Percentiles rank a stretch among this genome's conserved stretches.
These are phyloP conservation scores for Leptomonas pyrrhocoris DNA, from an alignment of 208 protist genomes.

Conservation along the genomic window DNA sequence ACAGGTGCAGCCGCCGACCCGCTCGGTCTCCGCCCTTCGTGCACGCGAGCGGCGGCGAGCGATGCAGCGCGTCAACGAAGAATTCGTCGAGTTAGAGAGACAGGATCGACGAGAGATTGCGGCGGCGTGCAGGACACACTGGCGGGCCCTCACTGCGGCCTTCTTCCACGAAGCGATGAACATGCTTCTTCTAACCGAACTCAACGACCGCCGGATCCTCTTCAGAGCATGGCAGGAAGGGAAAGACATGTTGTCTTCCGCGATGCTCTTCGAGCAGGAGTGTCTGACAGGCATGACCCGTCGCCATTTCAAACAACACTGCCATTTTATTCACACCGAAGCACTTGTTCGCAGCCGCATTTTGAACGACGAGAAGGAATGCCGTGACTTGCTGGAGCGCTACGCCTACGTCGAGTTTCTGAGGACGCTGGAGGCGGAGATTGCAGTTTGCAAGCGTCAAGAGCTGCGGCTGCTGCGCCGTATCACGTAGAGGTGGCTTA, in stretches of 20 bases:
- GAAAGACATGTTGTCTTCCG: neutral
- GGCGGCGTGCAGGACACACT: neutral
- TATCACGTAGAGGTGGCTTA: neutral
- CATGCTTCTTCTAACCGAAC: constrained; percentile 3
- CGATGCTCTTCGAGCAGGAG: constrained; percentile 2
- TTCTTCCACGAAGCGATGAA: neutral
- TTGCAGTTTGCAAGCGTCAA: constrained; percentile 3
- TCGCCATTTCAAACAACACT: constrained; percentile 15
- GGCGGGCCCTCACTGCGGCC: neutral
- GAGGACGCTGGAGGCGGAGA: constrained; percentile 18
- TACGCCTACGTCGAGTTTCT: constrained; percentile 17
- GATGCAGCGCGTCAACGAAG: neutral
- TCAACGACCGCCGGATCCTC: constrained; percentile 6
- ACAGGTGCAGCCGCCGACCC: neutral
- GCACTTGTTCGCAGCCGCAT: constrained; percentile 9
- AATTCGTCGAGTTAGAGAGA: constrained; percentile 7
- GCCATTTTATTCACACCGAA: constrained; percentile 17
- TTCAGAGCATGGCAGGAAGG: constrained; percentile 27
- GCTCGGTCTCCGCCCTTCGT: neutral
- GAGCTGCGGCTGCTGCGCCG: constrained; percentile 9
- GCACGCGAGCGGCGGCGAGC: neutral
- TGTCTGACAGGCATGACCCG: constrained; percentile 9
- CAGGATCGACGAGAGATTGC: constrained; percentile 5
- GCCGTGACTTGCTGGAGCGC: constrained; percentile 20
- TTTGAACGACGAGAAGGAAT: constrained; percentile 9